These are phyloP conservation scores for Grigorovia yakushimaensis DNA, from an alignment of 805 yeast genomes.

Conservation along the genomic window DNA sequence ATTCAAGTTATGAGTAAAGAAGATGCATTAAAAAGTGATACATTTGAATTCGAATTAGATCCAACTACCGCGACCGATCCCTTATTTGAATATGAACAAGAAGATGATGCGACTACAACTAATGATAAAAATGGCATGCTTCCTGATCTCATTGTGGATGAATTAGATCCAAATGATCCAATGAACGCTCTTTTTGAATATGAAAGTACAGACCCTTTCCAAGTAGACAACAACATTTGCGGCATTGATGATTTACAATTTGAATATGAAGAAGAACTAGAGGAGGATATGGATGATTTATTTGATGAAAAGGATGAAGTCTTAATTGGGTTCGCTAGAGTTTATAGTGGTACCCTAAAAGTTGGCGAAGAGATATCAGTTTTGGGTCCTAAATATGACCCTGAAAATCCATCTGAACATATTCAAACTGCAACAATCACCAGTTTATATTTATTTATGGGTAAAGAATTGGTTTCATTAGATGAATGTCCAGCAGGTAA, in stretches of 20 bases:
- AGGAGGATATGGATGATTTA: conserved; percentile 31
- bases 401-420: conserved; percentile 47
- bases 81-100: conserved; percentile 17
- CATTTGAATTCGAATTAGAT: conserved; percentile 16
- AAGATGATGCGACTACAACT: conserved; percentile 10
- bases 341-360: conserved; percentile 73
- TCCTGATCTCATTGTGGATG: conserved; percentile 21
- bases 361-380: conserved; percentile 70
- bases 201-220: conserved; percentile 47
- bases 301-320: conserved; percentile 48
- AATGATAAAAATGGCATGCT: conserved; percentile 14
- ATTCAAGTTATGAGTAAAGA: conserved; percentile 5
- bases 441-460: conserved; percentile 79
- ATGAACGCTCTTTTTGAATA: conserved; percentile 33
- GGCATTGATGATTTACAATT: background rate
- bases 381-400: conserved; percentile 82
- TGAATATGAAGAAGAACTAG: conserved; percentile 32
- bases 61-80: conserved; percentile 22
- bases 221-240: conserved; percentile 14
- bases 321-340: conserved; percentile 78
- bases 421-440: conserved; percentile 50
- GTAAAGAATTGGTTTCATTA: conserved; percentile 73
- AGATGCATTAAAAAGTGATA: background rate
- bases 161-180: conserved; percentile 32
- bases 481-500: conserved; percentile 87